Evolutionary conservation across 371 early-diverging fungal species (phyloP).

Genomic region (Entomophthora muscae): DNA sequence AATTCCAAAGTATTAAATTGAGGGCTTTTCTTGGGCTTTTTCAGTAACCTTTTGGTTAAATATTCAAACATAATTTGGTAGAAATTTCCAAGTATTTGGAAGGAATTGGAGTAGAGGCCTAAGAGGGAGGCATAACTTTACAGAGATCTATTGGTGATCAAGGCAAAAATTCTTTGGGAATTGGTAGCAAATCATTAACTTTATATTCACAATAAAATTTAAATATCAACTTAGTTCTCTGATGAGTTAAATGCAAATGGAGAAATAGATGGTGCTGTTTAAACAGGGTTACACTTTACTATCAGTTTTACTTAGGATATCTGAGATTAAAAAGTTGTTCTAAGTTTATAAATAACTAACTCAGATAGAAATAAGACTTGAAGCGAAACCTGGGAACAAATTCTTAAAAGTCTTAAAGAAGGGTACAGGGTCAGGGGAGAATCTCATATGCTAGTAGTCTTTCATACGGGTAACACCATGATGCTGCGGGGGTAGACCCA

Average conservation of each 20-base stretch:
- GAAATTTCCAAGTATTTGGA: too few species aligned
- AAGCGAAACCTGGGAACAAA: background rate
- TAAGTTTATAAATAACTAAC: background rate
- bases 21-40: too few species aligned
- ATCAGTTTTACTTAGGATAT: background rate
- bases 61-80: too few species aligned
- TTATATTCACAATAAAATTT: background rate
- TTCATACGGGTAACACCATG: background rate
- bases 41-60: too few species aligned
- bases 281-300: background rate
- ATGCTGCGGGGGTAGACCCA: background rate
- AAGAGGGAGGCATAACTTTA: too few species aligned
- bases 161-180: too few species aligned
- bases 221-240: background rate
- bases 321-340: background rate
- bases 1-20: too few species aligned
- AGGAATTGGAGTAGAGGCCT: too few species aligned
- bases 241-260: background rate
- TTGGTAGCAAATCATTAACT: too few species aligned
- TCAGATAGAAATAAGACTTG: background rate
- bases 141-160: too few species aligned
- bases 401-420: background rate
- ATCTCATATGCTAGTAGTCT: background rate
- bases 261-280: background rate
- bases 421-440: background rate